Evolutionary conservation across 106 monocot genomes (phyloP), one percentile per base, ranked within the genome.

Genomic region (Dioscorea dumetorum): DNA sequence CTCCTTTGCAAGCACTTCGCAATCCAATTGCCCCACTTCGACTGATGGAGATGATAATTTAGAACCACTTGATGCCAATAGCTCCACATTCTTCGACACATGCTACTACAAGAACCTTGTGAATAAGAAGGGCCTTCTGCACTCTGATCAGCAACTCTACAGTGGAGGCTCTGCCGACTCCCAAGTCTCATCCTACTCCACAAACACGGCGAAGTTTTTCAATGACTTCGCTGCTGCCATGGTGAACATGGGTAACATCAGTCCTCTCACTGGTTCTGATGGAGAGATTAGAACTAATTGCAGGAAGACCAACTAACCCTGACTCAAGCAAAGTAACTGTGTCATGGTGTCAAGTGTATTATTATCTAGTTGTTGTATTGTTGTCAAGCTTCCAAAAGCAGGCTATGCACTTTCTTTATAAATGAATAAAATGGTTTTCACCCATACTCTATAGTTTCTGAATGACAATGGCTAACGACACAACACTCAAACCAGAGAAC

Each of bases 211-310:
- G 0, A 64, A 66, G 70, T 88, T 88, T 54, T 88, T 53, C 67
- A 64, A 41, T 14, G 88, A 89, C 62, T 89, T 89, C 57, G 67
- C 65, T 0, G 57, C 70, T 1, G 84, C 84, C 3, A 88, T 88
- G 76, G 67, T 84, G 21, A 84, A 76, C 2, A 88, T 88, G 88
- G 85, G 88, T 12, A 76, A 70, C 51, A 74, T 89, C 18, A 68
- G 69, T n/a, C 82, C 82, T 48, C 69, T 89, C 51, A 89, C 88
- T 18, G 85, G 84, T 17, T 72, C 49, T n/a, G 51, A 48, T 64
- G 88, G 88, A 10, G 76, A 88, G 82, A 88, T 88, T 57, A 76
- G 88, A 61, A 67, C 67, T 49, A 84, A 88, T 34, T 88, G 88
- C 57, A 77, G 88, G 81, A 82, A 71, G 72, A 70, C 68, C 12